Conservation (phyloP, 2,329 filamentous ascomycete species). For the Trichophyton schoenleinii region DNA sequence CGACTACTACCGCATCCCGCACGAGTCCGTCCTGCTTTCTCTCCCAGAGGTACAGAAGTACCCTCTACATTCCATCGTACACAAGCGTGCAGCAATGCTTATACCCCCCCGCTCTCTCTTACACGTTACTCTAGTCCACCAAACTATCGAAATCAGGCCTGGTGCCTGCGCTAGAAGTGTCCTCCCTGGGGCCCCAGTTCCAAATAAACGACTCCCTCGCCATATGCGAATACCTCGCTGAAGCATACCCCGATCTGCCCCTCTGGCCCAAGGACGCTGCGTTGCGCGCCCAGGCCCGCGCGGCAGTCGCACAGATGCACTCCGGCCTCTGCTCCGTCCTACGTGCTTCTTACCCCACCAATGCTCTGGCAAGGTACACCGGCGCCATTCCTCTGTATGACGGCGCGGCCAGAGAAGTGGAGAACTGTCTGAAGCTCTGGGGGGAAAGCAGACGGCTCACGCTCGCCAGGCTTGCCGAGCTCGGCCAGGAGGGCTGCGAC, state of each 20-base stretch:
- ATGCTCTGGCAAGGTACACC: slow-evolving; percentile 22
- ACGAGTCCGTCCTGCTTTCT: slow-evolving; percentile 17
- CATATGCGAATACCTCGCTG: slow-evolving; percentile 25
- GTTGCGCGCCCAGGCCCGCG: slow-evolving; percentile 24
- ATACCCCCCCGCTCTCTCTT: background rate
- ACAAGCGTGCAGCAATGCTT: background rate
- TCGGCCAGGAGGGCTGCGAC: slow-evolving; percentile 17
- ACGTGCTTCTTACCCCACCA: slow-evolving; percentile 18
- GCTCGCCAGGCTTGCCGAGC: slow-evolving; percentile 14
- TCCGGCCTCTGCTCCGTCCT: slow-evolving; percentile 20
- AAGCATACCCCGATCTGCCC: slow-evolving; percentile 19
- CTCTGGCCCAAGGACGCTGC: slow-evolving; percentile 24
- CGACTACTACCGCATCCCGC: slow-evolving; percentile 25
- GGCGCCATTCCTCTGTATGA: slow-evolving; percentile 21
- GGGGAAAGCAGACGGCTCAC: slow-evolving; percentile 18
- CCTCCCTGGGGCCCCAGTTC: slow-evolving; percentile 13
- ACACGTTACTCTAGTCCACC: slow-evolving; percentile 14
- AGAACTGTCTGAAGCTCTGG: slow-evolving; percentile 20
- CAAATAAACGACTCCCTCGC: slow-evolving; percentile 22
- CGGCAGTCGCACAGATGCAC: slow-evolving; percentile 25
- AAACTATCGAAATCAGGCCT: slow-evolving; percentile 20
- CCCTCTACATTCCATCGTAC: background rate
- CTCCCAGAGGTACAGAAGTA: slow-evolving; percentile 24
- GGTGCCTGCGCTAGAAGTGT: slow-evolving; percentile 20
- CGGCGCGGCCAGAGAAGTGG: slow-evolving; percentile 18